Evolutionary conservation across 371 early-diverging fungal species (phyloP).

Genomic region (Fennellomyces sp.): DNA sequence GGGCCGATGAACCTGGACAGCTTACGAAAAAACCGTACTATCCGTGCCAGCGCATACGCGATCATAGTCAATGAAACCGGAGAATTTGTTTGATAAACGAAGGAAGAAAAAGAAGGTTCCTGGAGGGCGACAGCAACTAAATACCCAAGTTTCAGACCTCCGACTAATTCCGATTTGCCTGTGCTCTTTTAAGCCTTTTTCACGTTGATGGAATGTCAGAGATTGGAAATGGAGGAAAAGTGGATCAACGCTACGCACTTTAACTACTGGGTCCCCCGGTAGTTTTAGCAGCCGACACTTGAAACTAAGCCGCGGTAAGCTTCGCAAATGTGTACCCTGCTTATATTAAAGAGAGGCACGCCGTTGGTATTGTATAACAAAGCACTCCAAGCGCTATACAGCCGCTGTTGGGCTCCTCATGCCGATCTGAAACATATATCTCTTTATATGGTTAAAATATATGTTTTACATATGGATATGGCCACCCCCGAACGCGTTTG

Average conservation of each 20-base stretch:
- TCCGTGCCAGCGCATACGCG: constrained; percentile 1
- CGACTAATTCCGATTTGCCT: background rate
- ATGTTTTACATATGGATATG: too few species aligned
- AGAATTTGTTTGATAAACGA: background rate
- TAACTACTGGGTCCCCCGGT: too few species aligned
- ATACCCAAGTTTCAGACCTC: background rate
- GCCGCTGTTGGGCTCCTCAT: background rate
- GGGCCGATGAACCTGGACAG: constrained; percentile 45
- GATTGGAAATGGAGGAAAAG: background rate
- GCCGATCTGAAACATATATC: background rate
- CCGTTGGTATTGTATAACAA: background rate
- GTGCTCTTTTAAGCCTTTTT: background rate
- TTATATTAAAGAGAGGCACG: too few species aligned
- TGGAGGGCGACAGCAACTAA: background rate
- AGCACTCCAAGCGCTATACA: background rate
- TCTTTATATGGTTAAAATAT: too few species aligned
- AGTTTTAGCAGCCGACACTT: too few species aligned
- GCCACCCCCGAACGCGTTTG: too few species aligned
- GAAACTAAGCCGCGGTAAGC: too few species aligned
- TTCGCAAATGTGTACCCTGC: too few species aligned
- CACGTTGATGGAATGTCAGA: too few species aligned
- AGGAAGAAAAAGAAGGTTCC: background rate
- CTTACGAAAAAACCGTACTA: constrained; percentile 1
- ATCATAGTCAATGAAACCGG: background rate
- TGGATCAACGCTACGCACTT: too few species aligned